Evolutionary conservation across 495 filamentous ascomycete species (phyloP).

Genomic region (Penicillium chermesinum): DNA sequence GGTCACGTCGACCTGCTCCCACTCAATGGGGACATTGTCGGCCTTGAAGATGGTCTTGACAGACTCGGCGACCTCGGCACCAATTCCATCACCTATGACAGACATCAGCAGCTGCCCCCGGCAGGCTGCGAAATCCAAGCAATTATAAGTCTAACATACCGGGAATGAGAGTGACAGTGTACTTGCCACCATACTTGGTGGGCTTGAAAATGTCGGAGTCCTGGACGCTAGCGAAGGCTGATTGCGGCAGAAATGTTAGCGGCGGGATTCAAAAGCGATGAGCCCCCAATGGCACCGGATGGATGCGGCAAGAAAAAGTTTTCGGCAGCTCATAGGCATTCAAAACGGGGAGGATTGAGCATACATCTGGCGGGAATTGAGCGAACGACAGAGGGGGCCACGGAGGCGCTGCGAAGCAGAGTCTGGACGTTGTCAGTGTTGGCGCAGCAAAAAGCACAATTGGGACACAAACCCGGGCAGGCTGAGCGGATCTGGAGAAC

Average conservation of each 20-base stretch:
- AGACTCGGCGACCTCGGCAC: constrained; percentile 94
- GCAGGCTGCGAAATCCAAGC: neutral
- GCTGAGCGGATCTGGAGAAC: constrained; percentile 28
- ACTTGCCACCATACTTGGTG: constrained; percentile 98
- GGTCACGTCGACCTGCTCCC: constrained; percentile 97
- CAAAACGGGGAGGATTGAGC: constrained; percentile 11
- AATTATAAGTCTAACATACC: constrained; percentile 44
- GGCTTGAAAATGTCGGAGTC: constrained; percentile 88
- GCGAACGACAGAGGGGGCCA: constrained; percentile 30
- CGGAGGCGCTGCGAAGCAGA: constrained; percentile 39
- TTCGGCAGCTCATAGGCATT: neutral
- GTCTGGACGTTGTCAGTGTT: constrained; percentile 28
- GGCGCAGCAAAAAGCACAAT: constrained; percentile 2
- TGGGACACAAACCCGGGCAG: constrained; percentile 20
- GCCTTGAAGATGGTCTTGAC: constrained; percentile 99
- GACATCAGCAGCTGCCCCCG: neutral
- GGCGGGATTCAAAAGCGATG: too few relatives aligned
- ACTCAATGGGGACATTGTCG: constrained; percentile 96
- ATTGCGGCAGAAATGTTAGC: constrained; percentile 16
- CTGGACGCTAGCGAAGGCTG: constrained; percentile 68
- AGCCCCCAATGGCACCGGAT: too few relatives aligned
- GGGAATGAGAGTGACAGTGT: constrained; percentile 96
- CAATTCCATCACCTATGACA: constrained; percentile 83
- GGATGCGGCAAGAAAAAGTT: too few relatives aligned
- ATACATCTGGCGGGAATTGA: constrained; percentile 42